Evolutionary conservation across 2,329 filamentous ascomycete species (phyloP), one percentile per base, ranked within the genome.

Genomic region (Ceratocystis diversiconidia): DNA sequence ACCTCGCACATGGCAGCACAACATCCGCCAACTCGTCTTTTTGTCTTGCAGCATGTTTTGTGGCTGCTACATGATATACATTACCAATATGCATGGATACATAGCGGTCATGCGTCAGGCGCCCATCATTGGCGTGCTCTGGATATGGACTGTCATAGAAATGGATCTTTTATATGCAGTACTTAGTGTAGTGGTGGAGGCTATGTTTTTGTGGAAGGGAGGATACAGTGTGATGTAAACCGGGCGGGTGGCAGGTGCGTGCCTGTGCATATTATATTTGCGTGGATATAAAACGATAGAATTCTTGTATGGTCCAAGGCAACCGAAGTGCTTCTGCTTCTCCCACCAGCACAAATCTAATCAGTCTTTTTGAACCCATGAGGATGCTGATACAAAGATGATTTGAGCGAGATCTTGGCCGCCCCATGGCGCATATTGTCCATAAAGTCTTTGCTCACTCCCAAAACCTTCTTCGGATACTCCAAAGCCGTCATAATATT

Each of bases 111-210:
- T 97, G 90, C 95, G 96, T 77, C 85, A 85, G 69, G 88, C 91
- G 0, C 94, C 94, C n/a, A 86, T 91, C 4, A 74, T 96, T 15
- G 94, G 90, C 0, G 92, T 89, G 50, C 74, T 97, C 19, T 97
- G 92, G 92, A 82, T 97, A 3, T 97, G 92, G 91, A 85, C 88
- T 41, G 86, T 97, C 25, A 81, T 97, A 60, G 94, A 99, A 77
- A 81, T 96, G 76, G 82, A 90, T 65, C 77, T 95, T 50, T 72
- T 79, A 0, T 85, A 82, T 71, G 89, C 88, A 0, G 76, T 86
- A 1, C 70, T 75, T 12, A 86, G 83, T 69, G 72, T 86, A 44
- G 72, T 74, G 2, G 69, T 75, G 1, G 76, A 78, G 1, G 77
- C 71, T 1, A 72, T 69, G 3, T 86, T 79, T 69, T 71, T 82